Evolutionary conservation across 306 rosid genomes (phyloP), one percentile per base, ranked within the genome.

Genomic region (Arachis hypogaea): DNA sequence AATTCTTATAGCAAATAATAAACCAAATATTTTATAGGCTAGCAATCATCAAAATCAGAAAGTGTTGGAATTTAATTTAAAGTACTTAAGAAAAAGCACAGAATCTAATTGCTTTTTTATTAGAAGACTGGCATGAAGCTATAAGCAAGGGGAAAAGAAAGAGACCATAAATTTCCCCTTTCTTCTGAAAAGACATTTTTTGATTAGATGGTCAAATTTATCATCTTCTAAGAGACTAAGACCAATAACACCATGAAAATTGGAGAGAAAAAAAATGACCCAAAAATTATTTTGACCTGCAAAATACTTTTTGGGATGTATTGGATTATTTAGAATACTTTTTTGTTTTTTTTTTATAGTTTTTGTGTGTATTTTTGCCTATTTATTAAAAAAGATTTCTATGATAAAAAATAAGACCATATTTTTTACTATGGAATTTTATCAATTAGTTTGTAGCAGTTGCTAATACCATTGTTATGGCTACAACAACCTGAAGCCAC

Each of bases 201-300:
- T 58, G 76, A 71, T 59, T 59, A 71, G 67, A 71, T 71, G 76
- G 67, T 71, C 76, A 59, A 71, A 29, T 28, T 58, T 28, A 71
- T 58, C 75, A 71, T n/a, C 57, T 57, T 58, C 57, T 71, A 56
- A 40, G 56, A 33, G 38, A 33, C 4, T 33, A 33, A 33, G 38
- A 33, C 38, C 38, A 33, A 2, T 33, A 33, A 33, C 4, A 58
- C 49, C 44, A 28, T 57, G 14, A 4, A 51, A 50, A 57, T 22
- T 3, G 44, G 57, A 52, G 8, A 43, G 59, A 71, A 47, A 51
- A 43, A 71, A 71, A 47, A 63, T 58, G 7, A 57, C 57, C 33
- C 7, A 58, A 22, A 71, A 59, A 71, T 58, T 2, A 33, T 33
- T 33, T 4, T 33, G 3, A 33, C 38, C 4, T 33, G 4, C 38